Percentiles rank a stretch among this genome's conserved stretches.
Evolutionary conservation across 352 stramenopile genomes (phyloP).

Genomic region (Thalassiosira delicatula): DNA sequence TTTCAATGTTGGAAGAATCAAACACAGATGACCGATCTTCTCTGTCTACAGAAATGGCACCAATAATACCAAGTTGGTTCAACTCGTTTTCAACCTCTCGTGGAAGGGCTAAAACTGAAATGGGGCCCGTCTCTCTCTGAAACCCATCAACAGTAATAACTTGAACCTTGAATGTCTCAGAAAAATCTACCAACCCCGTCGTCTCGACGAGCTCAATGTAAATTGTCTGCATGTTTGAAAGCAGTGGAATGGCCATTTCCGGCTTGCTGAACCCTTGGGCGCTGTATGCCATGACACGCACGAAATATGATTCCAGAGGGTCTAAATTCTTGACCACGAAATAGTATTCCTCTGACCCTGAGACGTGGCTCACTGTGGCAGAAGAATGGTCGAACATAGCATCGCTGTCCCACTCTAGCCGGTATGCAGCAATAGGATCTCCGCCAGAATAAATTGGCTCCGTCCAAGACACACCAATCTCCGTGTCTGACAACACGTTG

Average conservation of each 20-base stretch:
- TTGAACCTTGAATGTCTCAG: slow-evolving; percentile 42
- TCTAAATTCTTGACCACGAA: slow-evolving; percentile 86
- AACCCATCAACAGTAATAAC: slow-evolving; percentile 21
- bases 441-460: slow-evolving; percentile 87
- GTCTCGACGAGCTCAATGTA: slow-evolving; percentile 35
- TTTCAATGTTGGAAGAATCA: slow-evolving; percentile 49
- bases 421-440: slow-evolving; percentile 87
- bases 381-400: slow-evolving; percentile 83
- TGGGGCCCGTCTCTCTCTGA: slow-evolving; percentile 25
- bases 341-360: slow-evolving; percentile 29
- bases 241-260: slow-evolving; percentile 64
- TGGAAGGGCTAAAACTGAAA: slow-evolving; percentile 58
- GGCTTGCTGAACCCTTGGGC: slow-evolving; percentile 86
- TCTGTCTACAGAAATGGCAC: slow-evolving; percentile 79
- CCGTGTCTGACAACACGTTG: slow-evolving; percentile 66
- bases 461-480: slow-evolving; percentile 89
- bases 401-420: slow-evolving; percentile 89
- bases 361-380: slow-evolving; percentile 40
- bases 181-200: slow-evolving; percentile 38
- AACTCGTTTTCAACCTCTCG: slow-evolving; percentile 56
- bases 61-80: slow-evolving; percentile 81
- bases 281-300: slow-evolving; percentile 90
- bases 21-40: slow-evolving; percentile 64
- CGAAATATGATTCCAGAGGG: slow-evolving; percentile 88
- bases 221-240: slow-evolving; percentile 45